Percentiles rank a stretch among this genome's conserved stretches.
Evolutionary conservation across 768 basidiomycete genomes (phyloP).

Genomic region (Mycena amicta): DNA sequence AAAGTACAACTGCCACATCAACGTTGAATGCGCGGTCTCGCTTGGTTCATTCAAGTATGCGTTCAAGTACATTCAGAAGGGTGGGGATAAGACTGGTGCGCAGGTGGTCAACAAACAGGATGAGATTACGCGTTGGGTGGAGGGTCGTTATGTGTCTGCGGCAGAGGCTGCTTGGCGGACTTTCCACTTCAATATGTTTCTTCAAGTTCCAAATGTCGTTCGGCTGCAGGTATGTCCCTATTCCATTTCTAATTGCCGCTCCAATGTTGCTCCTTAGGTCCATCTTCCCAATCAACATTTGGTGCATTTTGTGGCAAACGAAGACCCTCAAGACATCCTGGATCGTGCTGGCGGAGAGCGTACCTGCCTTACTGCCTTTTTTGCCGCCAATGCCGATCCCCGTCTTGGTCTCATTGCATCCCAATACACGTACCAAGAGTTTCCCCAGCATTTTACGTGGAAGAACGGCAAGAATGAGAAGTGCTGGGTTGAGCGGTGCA

Average conservation of each 20-base stretch:
- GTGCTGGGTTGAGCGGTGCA: slow-evolving; percentile 8
- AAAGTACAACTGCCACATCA: slow-evolving; percentile 42
- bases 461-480: background rate
- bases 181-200: slow-evolving; percentile 30
- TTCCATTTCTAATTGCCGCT: too few relatives aligned
- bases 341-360: slow-evolving; percentile 9
- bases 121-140: slow-evolving; percentile 31
- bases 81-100: background rate
- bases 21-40: slow-evolving; percentile 42
- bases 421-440: slow-evolving; percentile 34
- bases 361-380: slow-evolving; percentile 34
- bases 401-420: slow-evolving; percentile 17
- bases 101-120: slow-evolving; percentile 16
- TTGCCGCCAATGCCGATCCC: slow-evolving; percentile 29
- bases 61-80: slow-evolving; percentile 9
- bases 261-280: too few relatives aligned
- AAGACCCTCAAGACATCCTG: slow-evolving; percentile 23
- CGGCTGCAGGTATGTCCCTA: too few relatives aligned
- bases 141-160: background rate
- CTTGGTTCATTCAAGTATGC: slow-evolving; percentile 34
- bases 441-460: slow-evolving; percentile 34
- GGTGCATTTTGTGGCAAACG: slow-evolving; percentile 31
- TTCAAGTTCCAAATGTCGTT: slow-evolving; percentile 32
- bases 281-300: slow-evolving; percentile 37
- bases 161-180: background rate